Percentiles rank a stretch among this genome's conserved stretches.
phyloP scores from a whole-genome alignment of 352 stramenopile species.

The Phytophthora megakarya region DNA sequence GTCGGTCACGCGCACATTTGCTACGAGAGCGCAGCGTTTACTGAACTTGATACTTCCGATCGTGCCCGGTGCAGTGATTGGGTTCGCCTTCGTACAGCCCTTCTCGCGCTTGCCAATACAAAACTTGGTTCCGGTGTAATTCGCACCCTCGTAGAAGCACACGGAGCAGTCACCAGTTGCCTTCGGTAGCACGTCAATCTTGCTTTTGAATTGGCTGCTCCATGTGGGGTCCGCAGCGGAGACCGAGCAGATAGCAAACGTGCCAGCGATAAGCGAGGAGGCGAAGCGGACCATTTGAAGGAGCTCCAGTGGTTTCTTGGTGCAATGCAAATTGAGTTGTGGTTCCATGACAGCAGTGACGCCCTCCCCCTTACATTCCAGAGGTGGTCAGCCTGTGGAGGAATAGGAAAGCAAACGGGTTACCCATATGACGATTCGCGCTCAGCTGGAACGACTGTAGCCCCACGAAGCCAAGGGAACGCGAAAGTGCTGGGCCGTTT shows the following conservation, averaged over 20 bases:
- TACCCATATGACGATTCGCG: constrained; percentile 1
- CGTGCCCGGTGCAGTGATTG: constrained; percentile 39
- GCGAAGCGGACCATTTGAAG: constrained; percentile 24
- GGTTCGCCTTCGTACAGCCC: constrained; percentile 33
- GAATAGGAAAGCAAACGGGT: constrained; percentile 8
- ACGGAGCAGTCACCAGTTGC: constrained; percentile 34
- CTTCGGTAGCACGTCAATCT: constrained; percentile 32
- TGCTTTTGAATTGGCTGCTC: constrained; percentile 35
- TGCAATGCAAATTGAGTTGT: constrained; percentile 26
- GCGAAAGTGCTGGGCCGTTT: too few species aligned
- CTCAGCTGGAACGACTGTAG: too few species aligned
- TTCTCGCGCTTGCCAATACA: constrained; percentile 43
- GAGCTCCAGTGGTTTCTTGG: neutral
- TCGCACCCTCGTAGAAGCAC: constrained; percentile 48
- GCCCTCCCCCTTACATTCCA: constrained; percentile 21
- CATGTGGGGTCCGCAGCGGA: constrained; percentile 20
- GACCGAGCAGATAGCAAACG: constrained; percentile 14
- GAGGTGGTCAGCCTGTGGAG: constrained; percentile 6
- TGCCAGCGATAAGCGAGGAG: neutral
- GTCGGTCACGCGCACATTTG: constrained; percentile 45
- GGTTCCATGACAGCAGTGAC: neutral
- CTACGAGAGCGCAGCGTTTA: constrained; percentile 40
- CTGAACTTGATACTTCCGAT: constrained; percentile 57
- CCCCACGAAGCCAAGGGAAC: too few species aligned
- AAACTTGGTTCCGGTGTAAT: constrained; percentile 37